These are phyloP conservation scores for Choanephora cucurbitarum DNA, from an alignment of 371 early-diverging fungal species.

Conservation along the genomic window DNA sequence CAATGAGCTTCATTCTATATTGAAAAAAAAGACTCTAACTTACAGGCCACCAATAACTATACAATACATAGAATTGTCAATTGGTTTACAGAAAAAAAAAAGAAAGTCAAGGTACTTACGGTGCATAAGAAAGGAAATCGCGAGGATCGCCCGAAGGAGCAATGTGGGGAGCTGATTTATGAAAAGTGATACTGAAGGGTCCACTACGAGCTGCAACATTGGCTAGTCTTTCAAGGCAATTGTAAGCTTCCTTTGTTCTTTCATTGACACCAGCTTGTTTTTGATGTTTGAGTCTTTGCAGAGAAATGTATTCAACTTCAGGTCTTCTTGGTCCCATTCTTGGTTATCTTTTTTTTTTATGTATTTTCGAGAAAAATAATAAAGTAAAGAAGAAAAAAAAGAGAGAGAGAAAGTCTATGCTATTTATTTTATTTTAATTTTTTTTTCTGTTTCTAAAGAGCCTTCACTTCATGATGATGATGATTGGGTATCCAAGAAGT, in stretches of 20 bases:
- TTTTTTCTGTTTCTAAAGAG: not conserved
- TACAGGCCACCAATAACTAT: constrained; percentile 52
- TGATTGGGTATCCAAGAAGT: not conserved
- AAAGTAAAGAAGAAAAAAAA: not conserved
- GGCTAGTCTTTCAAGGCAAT: constrained; percentile 29
- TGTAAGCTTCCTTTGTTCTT: constrained; percentile 14
- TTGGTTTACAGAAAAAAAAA: no score
- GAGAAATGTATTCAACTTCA: constrained; percentile 39
- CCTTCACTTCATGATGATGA: not conserved
- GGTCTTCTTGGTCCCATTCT: constrained; percentile 35
- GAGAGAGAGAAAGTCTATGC: not conserved
- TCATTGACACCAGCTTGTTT: constrained; percentile 11
- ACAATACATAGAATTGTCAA: no score
- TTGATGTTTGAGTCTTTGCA: constrained; percentile 11
- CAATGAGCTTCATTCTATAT: not conserved
- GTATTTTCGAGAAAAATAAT: no score
- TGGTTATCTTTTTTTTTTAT: no score
- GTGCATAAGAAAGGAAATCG: constrained; percentile 49
- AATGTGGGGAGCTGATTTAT: constrained; percentile 30
- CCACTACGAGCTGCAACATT: constrained; percentile 36
- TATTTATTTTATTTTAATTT: no score
- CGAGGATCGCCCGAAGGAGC: constrained; percentile 38
- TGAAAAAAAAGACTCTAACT: no score
- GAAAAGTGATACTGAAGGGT: constrained; percentile 35
- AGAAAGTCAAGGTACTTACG: no score